These are phyloP conservation scores for Schizonepeta tenuifolia DNA, from an alignment of 257 asterid genomes.

Conservation along the genomic window DNA sequence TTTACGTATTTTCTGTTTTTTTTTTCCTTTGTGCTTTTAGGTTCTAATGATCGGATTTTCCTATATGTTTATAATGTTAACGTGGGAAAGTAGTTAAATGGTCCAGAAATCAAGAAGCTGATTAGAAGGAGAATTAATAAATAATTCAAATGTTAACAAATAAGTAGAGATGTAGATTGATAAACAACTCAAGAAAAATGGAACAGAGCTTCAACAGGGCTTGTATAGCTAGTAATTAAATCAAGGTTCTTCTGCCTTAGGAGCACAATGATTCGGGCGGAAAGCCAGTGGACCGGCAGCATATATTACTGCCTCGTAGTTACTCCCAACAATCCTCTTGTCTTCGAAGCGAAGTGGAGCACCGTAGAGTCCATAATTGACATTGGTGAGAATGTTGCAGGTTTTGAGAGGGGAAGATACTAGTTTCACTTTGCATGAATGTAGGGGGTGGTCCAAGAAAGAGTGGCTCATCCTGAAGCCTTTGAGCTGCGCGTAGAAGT, in stretches of 20 bases:
- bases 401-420: conserved; percentile 65
- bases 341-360: conserved; percentile 68
- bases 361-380: conserved; percentile 77
- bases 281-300: conserved; percentile 82
- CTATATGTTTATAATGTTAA: not conserved
- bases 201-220: not conserved
- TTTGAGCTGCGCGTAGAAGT: conserved; percentile 74
- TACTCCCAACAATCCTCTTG: conserved; percentile 50
- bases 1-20: not conserved
- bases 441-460: conserved; percentile 88
- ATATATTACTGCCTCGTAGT: conserved; percentile 71
- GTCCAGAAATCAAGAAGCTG: conserved; percentile 25
- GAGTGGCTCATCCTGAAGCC: conserved; percentile 72
- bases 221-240: conserved; percentile 18
- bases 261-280: conserved; percentile 69
- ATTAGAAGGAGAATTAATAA: conserved; percentile 12
- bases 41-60: not conserved
- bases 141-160: conserved; percentile 24
- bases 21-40: not conserved
- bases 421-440: conserved; percentile 72
- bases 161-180: conserved; percentile 2
- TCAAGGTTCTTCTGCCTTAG: conserved; percentile 40
- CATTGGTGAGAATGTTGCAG: conserved; percentile 67
- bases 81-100: conserved; percentile 6
- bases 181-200: conserved; percentile 10